Evolutionary conservation across 257 asterid genomes (phyloP), one percentile per base, ranked within the genome.

Genomic region (Forsythia suspensa): DNA sequence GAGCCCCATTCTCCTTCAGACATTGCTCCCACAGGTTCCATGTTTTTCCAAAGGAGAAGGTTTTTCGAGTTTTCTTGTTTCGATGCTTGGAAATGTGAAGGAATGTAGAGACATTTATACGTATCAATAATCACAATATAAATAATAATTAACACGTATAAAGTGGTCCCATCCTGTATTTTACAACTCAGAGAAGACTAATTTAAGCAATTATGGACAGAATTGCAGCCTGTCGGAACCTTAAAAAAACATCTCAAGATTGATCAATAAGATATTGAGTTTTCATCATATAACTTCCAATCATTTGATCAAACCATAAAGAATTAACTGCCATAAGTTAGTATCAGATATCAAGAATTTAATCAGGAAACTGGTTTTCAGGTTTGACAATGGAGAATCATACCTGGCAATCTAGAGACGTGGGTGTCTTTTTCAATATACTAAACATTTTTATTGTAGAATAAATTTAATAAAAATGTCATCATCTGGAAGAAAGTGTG

Each of bases 1-100:
- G 88, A 74, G 81, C 70, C 80, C 95, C 95, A 90, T 63, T 84
- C 92, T 8, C 86, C 87, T 65, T 69, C 86, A 2, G 68, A 44
- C 24, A 84, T 70, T 59, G 83, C 81, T 77, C 80, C 89, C 0
- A 79, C 13, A n/a, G 73, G 75, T 78, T 91, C 94, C 96, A 91
- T 91, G 20, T 82, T 80, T 4, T 76, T 6, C 12, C 16, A 24
- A 59, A n/a, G 44, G n/a, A 36, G 46, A 61, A 13, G 10, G 10
- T 37, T 39, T 59, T n/a, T 77, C 66, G 10, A 7, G 52, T n/a
- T 70, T 11, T 43, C 55, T 48, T 83, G 83, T 69, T 24, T 83
- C 24, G 79, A 67, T 20, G 43, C 44, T 51, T 38, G 66, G 40
- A 71, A 78, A 46, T 71, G 8, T 34, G 34, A 73, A 36, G 79